Base-by-base conservation (phyloP, 2,329 filamentous ascomycete species). In the Endocalyx cinctus region DNA sequence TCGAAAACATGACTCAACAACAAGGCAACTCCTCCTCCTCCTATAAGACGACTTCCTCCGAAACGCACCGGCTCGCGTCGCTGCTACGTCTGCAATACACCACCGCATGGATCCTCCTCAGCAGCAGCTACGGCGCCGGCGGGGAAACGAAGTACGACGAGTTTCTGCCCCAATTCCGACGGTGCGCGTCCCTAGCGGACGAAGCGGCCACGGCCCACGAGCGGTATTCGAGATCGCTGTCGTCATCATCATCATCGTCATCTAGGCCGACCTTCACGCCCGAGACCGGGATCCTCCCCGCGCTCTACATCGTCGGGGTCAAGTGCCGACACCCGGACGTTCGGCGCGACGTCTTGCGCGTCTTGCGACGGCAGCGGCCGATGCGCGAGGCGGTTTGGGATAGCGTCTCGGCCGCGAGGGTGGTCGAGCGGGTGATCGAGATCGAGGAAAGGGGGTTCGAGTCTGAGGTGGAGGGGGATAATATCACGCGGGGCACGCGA, bases 311-410 rank as follows among this genome's bases (percentile, higher is more conserved):
- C 5, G 50, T 58, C 19, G 58, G 57, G n/a, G 45, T 33, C 32
- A 60, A 61, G 43, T 63, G 59, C 42, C 52, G 59, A 17, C 40
- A 62, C 44, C 54, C 58, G 1, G 25, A 15, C 3, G 43, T 61
- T 25, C 50, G 59, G 22, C 59, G 58, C 22, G 37, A 55, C 33
- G 50, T 41, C 20, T 35, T 62, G 37, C 27, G 33, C 15, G 43
- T 58, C 13, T 34, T 59, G 30, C 43, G 42, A 28, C 43, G 42
- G 23, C 42, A 38, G 18, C 39, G 40, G 19, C 20, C 8, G 8
- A 42, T 57, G 26, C 49, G 46, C 32, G 59, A 62, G 38, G 58
- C 51, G 7, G 46, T 50, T 39, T 62, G 58, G 58, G 51, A 59
- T 44, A 62, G 56, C 30, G 38, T 47, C 17, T 41, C 27, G 34